Conservation (phyloP, 2,329 filamentous ascomycete genomes). For the Cercospora sp. region DNA sequence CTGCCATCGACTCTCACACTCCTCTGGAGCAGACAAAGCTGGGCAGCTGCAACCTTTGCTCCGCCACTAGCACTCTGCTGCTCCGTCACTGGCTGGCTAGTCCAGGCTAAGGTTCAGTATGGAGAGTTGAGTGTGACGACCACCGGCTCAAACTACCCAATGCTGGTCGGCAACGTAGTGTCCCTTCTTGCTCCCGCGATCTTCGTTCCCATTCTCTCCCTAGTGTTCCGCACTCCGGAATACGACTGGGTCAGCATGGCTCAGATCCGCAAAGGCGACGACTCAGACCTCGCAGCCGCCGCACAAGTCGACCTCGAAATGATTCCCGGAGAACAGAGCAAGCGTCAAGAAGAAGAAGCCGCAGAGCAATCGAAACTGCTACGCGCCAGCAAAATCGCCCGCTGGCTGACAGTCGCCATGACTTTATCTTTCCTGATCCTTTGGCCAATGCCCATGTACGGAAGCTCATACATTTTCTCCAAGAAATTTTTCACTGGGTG, state of each 20-base stretch:
- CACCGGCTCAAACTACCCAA: constrained; percentile 82
- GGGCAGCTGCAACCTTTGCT: constrained; percentile 68
- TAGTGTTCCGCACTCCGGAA: constrained; percentile 67
- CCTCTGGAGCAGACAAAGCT: constrained; percentile 78
- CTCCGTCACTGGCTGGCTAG: constrained; percentile 74
- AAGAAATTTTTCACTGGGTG: constrained; percentile 67
- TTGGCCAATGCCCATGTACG: constrained; percentile 94
- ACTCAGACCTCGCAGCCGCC: constrained; percentile 66
- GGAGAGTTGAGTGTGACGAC: constrained; percentile 69
- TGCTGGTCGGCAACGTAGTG: constrained; percentile 83
- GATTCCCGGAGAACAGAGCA: constrained; percentile 53
- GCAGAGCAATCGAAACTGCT: constrained; percentile 48
- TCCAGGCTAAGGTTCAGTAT: constrained; percentile 70
- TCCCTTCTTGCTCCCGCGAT: constrained; percentile 75
- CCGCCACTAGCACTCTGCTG: constrained; percentile 69
- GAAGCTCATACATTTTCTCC: constrained; percentile 75
- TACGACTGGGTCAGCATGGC: constrained; percentile 89
- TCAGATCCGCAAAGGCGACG: constrained; percentile 74
- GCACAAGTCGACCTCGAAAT: constrained; percentile 67
- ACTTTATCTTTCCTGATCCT: constrained; percentile 73
- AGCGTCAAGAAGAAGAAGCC: constrained; percentile 44
- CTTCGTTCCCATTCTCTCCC: constrained; percentile 74
- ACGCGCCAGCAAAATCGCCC: constrained; percentile 53
- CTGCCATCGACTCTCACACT: constrained; percentile 79
- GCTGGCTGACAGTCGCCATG: constrained; percentile 61